A percentile compares a stretch with the other conserved stretches of the same genome.
Evolutionary conservation across 108 stramenopile species (phyloP).

Genomic region (Cyclotella distinguenda): DNA sequence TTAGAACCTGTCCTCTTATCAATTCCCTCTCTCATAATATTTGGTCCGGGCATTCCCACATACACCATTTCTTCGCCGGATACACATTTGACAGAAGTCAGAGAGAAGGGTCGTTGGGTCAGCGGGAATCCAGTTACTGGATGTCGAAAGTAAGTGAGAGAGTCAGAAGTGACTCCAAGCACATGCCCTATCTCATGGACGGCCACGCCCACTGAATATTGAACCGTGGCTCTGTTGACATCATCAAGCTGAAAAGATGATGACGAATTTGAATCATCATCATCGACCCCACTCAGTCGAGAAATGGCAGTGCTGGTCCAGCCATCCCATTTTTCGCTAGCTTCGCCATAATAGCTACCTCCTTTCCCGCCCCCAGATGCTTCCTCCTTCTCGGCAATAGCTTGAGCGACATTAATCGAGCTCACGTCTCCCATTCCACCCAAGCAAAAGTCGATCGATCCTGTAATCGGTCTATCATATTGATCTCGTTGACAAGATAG

Average conservation of each 20-base stretch:
- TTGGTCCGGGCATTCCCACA: slow-evolving; percentile 32
- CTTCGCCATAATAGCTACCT: slow-evolving; percentile 10
- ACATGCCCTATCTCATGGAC: slow-evolving; percentile 57
- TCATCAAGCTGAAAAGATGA: neutral
- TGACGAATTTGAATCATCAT: neutral
- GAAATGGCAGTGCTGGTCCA: slow-evolving; percentile 4
- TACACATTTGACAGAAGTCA: slow-evolving; percentile 39
- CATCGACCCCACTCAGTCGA: neutral
- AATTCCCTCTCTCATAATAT: slow-evolving; percentile 28
- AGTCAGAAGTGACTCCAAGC: slow-evolving; percentile 47
- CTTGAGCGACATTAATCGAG: slow-evolving; percentile 22
- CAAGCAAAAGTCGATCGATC: slow-evolving; percentile 48
- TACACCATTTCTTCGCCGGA: slow-evolving; percentile 24
- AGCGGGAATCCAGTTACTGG: slow-evolving; percentile 46
- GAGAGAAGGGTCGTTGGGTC: slow-evolving; percentile 49
- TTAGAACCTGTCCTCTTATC: slow-evolving; percentile 38
- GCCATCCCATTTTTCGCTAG: slow-evolving; percentile 28
- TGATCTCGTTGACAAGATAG: slow-evolving; percentile 48
- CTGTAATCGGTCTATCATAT: slow-evolving; percentile 51
- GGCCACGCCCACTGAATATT: slow-evolving; percentile 47
- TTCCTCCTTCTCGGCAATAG: slow-evolving; percentile 14
- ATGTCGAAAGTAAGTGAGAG: slow-evolving; percentile 52
- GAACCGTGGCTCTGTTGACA: slow-evolving; percentile 18
- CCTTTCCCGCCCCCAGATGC: neutral
- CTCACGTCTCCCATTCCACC: slow-evolving; percentile 31